phyloP scores from a whole-genome alignment of 805 yeast species.

The Yamadazyma laniorum region DNA sequence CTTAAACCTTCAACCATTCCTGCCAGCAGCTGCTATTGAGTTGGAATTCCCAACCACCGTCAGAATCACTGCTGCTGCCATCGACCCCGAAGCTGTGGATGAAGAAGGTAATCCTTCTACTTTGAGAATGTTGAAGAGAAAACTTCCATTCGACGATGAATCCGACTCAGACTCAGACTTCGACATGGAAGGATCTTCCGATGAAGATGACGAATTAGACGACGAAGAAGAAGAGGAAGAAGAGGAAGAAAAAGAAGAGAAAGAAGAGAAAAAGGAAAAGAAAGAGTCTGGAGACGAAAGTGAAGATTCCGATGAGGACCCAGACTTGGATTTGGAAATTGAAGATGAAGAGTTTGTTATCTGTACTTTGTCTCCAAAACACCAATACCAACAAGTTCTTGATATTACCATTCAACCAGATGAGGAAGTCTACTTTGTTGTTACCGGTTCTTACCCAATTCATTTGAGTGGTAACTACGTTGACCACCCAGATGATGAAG shows the following conservation, averaged over 20 bases:
- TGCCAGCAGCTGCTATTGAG: conserved; percentile 83
- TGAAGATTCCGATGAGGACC: conserved; percentile 51
- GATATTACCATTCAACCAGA: conserved; percentile 89
- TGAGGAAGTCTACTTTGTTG: conserved; percentile 92
- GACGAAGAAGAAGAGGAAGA: conserved; percentile 22
- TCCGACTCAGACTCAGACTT: conserved; percentile 34
- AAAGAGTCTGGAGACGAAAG: conserved; percentile 29
- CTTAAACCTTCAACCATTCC: conserved; percentile 81
- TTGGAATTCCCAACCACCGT: conserved; percentile 86
- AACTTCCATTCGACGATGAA: conserved; percentile 44
- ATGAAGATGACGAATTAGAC: conserved; percentile 16
- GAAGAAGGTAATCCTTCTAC: conserved; percentile 83
- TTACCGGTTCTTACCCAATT: conserved; percentile 91
- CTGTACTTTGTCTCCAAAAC: conserved; percentile 86
- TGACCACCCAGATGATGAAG: conserved; percentile 89
- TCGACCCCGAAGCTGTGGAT: conserved; percentile 86
- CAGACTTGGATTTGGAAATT: conserved; percentile 62
- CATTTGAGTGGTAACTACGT: conserved; percentile 94
- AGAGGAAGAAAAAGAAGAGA: conserved; percentile 18
- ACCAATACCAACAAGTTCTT: conserved; percentile 83
- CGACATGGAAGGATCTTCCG: conserved; percentile 24
- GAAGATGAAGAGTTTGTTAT: conserved; percentile 82
- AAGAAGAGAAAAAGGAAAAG: conserved; percentile 24
- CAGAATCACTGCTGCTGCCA: conserved; percentile 90
- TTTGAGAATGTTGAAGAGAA: conserved; percentile 79